A percentile compares a stretch with the other conserved stretches of the same genome.
Evolutionary conservation across 164 flowering plant genomes (phyloP).

Genomic region (Paratinospora sagittata): DNA sequence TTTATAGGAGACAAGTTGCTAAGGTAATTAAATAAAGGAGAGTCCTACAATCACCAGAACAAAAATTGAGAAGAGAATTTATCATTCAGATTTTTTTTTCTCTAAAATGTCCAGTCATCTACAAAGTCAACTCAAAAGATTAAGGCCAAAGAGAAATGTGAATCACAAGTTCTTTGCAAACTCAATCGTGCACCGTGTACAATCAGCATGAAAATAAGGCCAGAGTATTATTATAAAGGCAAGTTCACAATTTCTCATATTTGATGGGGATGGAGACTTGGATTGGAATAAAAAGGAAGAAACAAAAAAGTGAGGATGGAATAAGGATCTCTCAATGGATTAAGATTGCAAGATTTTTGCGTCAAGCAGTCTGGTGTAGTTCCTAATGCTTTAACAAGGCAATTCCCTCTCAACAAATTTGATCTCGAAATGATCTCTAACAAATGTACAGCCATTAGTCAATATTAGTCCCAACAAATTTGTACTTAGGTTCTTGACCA

Average conservation of each 20-base stretch:
- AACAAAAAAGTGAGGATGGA: neutral
- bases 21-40: slow-evolving; percentile 37
- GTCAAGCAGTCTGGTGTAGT: neutral
- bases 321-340: neutral
- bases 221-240: neutral
- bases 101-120: neutral
- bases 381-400: neutral
- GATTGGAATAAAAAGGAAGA: too few species aligned
- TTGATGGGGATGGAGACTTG: neutral
- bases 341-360: neutral
- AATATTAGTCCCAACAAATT: neutral
- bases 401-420: neutral
- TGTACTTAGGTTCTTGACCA: neutral
- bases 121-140: neutral
- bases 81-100: neutral
- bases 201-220: neutral
- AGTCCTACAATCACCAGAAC: slow-evolving; percentile 35
- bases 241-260: neutral
- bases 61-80: neutral
- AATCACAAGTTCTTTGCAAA: too few species aligned
- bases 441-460: neutral
- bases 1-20: slow-evolving; percentile 49
- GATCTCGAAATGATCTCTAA: neutral
- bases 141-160: too few species aligned
- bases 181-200: too few species aligned